A percentile compares a stretch with the other conserved stretches of the same genome.
Evolutionary conservation across 768 basidiomycete species (phyloP).

Genomic region (Amanita rubescens): DNA sequence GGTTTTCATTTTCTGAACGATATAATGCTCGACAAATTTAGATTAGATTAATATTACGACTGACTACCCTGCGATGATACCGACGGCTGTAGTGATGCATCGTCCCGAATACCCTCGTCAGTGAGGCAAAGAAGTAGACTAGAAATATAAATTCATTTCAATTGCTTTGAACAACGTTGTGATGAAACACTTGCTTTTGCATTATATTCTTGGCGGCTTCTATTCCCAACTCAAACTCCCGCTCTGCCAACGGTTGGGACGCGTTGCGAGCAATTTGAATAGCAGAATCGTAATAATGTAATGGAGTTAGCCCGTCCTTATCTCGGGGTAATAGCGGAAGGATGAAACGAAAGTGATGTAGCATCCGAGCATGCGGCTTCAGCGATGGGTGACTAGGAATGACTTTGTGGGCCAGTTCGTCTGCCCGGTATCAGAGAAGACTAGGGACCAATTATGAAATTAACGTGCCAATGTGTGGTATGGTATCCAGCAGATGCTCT

Average conservation of each 20-base stretch:
- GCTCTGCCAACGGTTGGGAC: conserved; percentile 51
- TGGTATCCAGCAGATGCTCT: conserved; percentile 61
- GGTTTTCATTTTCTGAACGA: conserved; percentile 34
- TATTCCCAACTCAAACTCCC: conserved; percentile 60
- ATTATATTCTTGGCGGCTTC: conserved; percentile 54
- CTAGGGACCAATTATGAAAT: not conserved
- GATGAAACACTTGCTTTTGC: conserved; percentile 38
- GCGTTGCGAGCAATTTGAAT: conserved; percentile 66
- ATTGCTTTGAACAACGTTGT: not conserved
- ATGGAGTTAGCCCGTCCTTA: conserved; percentile 54
- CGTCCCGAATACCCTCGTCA: conserved; percentile 1
- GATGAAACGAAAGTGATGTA: conserved; percentile 76
- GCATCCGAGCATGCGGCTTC: conserved; percentile 69
- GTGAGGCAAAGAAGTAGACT: conserved; percentile 5
- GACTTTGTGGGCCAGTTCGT: conserved; percentile 59
- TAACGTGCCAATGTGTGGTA: conserved; percentile 57
- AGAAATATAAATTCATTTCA: not conserved
- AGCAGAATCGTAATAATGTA: conserved; percentile 74
- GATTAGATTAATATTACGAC: not conserved
- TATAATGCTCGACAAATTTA: no score
- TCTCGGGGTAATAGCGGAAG: conserved; percentile 52
- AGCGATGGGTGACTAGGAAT: conserved; percentile 66
- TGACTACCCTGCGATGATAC: not conserved
- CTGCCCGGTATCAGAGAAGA: conserved; percentile 26
- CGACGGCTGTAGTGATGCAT: not conserved